Percentiles rank a stretch among this genome's conserved stretches.
These are phyloP conservation scores for Xylona heveae DNA, from an alignment of 495 filamentous ascomycete species.

Conservation along the genomic window DNA sequence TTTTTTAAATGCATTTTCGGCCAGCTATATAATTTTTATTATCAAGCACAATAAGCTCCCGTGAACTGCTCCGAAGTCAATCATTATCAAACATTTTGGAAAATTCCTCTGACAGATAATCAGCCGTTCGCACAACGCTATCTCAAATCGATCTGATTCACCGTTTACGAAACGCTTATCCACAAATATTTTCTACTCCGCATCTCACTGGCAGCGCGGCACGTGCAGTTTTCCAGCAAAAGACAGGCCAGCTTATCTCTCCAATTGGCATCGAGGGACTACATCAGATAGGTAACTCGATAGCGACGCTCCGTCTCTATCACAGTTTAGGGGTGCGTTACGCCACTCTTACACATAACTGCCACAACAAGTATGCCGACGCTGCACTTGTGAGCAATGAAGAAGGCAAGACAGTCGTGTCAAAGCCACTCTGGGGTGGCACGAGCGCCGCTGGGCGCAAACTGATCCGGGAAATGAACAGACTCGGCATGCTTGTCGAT, in stretches of 20 bases:
- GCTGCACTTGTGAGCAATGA: conserved; percentile 36
- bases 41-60: neutral
- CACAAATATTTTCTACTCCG: conserved; percentile 41
- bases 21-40: neutral
- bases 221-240: conserved; percentile 31
- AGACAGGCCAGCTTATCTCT: conserved; percentile 34
- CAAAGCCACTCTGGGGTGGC: conserved; percentile 21
- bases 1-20: neutral
- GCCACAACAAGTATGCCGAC: conserved; percentile 79
- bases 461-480: conserved; percentile 59
- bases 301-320: conserved; percentile 53
- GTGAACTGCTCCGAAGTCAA: too few relatives aligned
- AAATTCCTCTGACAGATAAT: conserved; percentile 7
- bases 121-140: conserved; percentile 48
- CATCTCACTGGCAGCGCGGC: conserved; percentile 34
- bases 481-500: conserved; percentile 62
- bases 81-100: neutral
- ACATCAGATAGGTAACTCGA: conserved; percentile 82
- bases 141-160: conserved; percentile 68
- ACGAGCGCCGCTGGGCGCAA: conserved; percentile 44
- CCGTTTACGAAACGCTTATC: conserved; percentile 46
- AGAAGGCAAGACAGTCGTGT: conserved; percentile 10
- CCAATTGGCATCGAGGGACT: conserved; percentile 79
- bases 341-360: conserved; percentile 81
- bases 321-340: conserved; percentile 72